A percentile compares a stretch with the other conserved stretches of the same genome.
phyloP scores from a whole-genome alignment of 2,329 filamentous ascomycete genomes.

The Stachybotrys echinatus region DNA sequence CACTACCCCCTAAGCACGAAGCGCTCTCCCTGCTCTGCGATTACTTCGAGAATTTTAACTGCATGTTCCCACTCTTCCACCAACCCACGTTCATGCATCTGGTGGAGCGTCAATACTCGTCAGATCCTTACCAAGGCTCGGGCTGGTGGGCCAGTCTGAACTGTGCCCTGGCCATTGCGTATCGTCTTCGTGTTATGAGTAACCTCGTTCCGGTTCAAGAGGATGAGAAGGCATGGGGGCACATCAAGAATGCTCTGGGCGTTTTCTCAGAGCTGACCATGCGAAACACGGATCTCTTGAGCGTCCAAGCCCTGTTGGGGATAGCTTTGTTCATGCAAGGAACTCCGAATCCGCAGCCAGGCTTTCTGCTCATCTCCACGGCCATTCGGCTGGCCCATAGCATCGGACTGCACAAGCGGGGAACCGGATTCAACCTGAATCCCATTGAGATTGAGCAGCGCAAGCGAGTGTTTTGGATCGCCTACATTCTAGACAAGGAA shows the following conservation, averaged over 20 bases:
- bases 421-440: constrained; percentile 88
- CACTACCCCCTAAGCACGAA: constrained; percentile 79
- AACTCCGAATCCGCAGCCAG: constrained; percentile 92
- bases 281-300: constrained; percentile 91
- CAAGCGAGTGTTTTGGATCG: constrained; percentile 62
- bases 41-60: constrained; percentile 98
- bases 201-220: constrained; percentile 86
- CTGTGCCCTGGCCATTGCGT: constrained; percentile 86
- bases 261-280: constrained; percentile 90
- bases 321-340: constrained; percentile 95
- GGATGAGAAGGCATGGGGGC: constrained; percentile 90
- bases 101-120: constrained; percentile 88
- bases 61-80: constrained; percentile 96
- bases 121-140: constrained; percentile 87
- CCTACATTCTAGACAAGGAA: constrained; percentile 61
- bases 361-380: constrained; percentile 84
- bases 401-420: constrained; percentile 91
- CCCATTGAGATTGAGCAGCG: constrained; percentile 90
- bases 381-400: constrained; percentile 88
- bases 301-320: constrained; percentile 87
- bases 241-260: constrained; percentile 93
- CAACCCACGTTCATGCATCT: constrained; percentile 98
- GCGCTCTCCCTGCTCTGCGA: constrained; percentile 84
- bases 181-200: constrained; percentile 90
- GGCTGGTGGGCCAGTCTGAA: constrained; percentile 99